Evolutionary conservation across 2,329 filamentous ascomycete genomes (phyloP), one percentile per base, ranked within the genome.

Genomic region (Calonectria pteridis): DNA sequence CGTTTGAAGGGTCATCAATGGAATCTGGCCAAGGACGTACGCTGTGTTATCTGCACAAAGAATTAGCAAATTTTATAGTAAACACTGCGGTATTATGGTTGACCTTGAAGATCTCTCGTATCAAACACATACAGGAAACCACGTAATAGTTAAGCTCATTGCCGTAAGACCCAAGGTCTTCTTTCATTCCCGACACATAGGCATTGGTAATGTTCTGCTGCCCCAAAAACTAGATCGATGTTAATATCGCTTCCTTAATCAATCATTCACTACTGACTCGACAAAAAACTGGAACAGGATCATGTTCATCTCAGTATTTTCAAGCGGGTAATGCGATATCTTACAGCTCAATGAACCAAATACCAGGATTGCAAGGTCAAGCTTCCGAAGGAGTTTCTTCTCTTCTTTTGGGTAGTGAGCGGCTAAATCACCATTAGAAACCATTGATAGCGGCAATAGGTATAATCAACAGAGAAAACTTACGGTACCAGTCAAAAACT

Each of bases 131-230:
- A 64, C 79, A 80, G 31, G 75, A 79, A 20, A 74, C 65, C 2
- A 73, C 75, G 43, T 73, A 77, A 66, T 79, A 78, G 50, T 79
- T 78, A 26, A 78, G 73, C 43, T 85, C 80, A 59, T 85, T 85
- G 10, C 81, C 83, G 6, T 81, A 76, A 53, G 84, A 78, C 0
- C 77, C 63, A 10, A 83, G 73, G 40, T 83, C 82, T 58, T 83
- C 79, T 13, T 83, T 81, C 81, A 85, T 83, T 1, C 84, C 84
- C 0, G 79, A 82, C 18, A 84, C 82, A 49, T 85, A 85, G 20
- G 84, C 84, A 76, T 82, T 83, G 67, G 78, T 83, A 72, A 82
- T 76, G 43, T 82, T 83, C 51, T 55, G 51, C 18, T 66, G 63
- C 7, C 63, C 63, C 7, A 69, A 62, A 40, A 59, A 62, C 55